phyloP scores from a whole-genome alignment of 164 flowering plant species.

The Piper longum region DNA sequence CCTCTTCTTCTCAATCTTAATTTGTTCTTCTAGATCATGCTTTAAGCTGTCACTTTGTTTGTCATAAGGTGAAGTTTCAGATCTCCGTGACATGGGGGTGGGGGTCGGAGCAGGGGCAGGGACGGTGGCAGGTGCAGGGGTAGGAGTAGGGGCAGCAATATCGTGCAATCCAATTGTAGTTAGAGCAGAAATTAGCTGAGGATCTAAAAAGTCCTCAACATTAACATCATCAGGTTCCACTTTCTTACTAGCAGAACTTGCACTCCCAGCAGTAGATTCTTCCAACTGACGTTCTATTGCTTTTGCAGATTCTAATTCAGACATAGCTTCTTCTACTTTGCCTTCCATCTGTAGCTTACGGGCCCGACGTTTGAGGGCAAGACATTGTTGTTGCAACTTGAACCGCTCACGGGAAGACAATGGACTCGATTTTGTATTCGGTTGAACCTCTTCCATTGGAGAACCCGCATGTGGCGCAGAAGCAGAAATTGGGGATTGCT shows the following conservation, averaged over 20 bases:
- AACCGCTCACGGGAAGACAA: conserved; percentile 68
- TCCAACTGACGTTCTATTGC: conserved; percentile 67
- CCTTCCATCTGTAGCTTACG: conserved; percentile 83
- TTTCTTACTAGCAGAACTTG: conserved; percentile 7
- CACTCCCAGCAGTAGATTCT: conserved; percentile 23
- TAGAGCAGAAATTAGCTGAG: conserved; percentile 77
- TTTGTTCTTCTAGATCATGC: conserved; percentile 68
- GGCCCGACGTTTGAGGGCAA: conserved; percentile 77
- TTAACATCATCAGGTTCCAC: conserved; percentile 25
- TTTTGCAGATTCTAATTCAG: conserved; percentile 75
- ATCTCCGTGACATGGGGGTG: conserved; percentile 12
- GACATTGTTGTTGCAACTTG: conserved; percentile 83
- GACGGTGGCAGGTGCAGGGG: too few relatives aligned
- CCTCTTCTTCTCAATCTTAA: conserved; percentile 74
- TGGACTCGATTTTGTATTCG: conserved; percentile 29
- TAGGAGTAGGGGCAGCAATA: conserved; percentile 11
- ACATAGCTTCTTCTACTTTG: conserved; percentile 65
- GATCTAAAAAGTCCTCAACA: conserved; percentile 84
- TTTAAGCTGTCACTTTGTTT: conserved; percentile 12
- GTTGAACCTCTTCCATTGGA: conserved; percentile 3
- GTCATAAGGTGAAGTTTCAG: conserved; percentile 18
- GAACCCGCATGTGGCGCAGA: conserved; percentile 9
- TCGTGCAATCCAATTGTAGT: conserved; percentile 58
- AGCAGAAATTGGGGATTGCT: conserved; percentile 10
- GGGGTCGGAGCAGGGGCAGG: not conserved